Evolutionary conservation across 768 basidiomycete species (phyloP).

Genomic region (Macrocybe gigantea): DNA sequence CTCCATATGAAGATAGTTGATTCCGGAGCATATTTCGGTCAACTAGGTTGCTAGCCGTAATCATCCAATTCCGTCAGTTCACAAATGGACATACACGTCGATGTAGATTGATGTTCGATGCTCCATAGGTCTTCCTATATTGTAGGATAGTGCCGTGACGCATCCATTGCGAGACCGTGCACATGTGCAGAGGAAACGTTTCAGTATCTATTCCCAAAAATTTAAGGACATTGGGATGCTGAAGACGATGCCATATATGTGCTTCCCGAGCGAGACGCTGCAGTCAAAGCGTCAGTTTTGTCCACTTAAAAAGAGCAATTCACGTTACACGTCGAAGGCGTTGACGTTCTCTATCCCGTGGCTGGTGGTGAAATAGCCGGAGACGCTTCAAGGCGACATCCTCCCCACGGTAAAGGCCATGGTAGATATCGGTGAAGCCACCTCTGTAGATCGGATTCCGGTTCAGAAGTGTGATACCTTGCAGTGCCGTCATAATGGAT

Average conservation of each 20-base stretch:
- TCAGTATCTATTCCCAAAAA: slow-evolving; percentile 13
- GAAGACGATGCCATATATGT: slow-evolving; percentile 11
- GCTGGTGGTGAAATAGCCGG: slow-evolving; percentile 8
- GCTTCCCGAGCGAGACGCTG: slow-evolving; percentile 12
- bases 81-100: slow-evolving; percentile 4
- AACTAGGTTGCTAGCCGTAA: not conserved
- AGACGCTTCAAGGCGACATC: slow-evolving; percentile 11
- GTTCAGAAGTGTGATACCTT: slow-evolving; percentile 9
- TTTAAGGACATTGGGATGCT: slow-evolving; percentile 12
- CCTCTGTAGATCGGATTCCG: slow-evolving; percentile 11
- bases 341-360: slow-evolving; percentile 6
- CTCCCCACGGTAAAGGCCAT: slow-evolving; percentile 10
- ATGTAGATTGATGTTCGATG: slow-evolving; percentile 11
- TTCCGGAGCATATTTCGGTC: slow-evolving; percentile 8
- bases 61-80: not conserved
- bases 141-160: slow-evolving; percentile 11
- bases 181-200: slow-evolving; percentile 7
- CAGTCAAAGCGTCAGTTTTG: not conserved
- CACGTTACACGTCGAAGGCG: slow-evolving; percentile 10
- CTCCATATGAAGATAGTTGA: slow-evolving; percentile 9
- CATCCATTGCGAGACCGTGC: slow-evolving; percentile 13
- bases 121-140: slow-evolving; percentile 9
- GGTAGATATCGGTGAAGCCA: slow-evolving; percentile 10
- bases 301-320: not conserved
- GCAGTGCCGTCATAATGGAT: slow-evolving; percentile 2